phyloP scores from a whole-genome alignment of 371 early-diverging fungal species.

The Mortierella sp. region DNA sequence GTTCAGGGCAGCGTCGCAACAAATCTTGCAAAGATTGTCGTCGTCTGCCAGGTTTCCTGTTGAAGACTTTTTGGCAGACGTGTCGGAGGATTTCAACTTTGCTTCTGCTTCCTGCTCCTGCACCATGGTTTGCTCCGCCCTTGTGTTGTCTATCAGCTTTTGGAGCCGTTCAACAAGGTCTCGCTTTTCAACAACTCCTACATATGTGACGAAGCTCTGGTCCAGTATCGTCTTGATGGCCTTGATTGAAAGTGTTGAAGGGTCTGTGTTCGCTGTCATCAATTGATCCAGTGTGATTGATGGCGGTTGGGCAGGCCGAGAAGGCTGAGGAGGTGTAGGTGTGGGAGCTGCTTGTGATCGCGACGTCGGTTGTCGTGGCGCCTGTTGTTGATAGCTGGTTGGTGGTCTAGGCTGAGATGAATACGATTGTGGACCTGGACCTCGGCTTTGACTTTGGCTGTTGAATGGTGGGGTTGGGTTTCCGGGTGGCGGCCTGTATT shows the following conservation, averaged over 20 bases:
- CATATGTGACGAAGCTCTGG: constrained; percentile 45
- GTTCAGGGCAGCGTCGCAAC: constrained; percentile 54
- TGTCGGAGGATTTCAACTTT: constrained; percentile 17
- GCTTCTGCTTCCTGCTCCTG: constrained; percentile 39
- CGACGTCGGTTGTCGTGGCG: not conserved
- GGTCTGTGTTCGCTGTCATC: constrained; percentile 29
- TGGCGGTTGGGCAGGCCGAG: constrained; percentile 10
- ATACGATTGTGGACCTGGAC: not conserved
- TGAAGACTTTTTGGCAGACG: constrained; percentile 21
- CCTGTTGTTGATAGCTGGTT: not conserved
- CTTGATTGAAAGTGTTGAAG: constrained; percentile 47
- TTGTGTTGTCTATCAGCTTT: constrained; percentile 52
- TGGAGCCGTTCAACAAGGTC: constrained; percentile 51
- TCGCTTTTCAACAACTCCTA: constrained; percentile 50
- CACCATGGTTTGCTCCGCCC: constrained; percentile 34
- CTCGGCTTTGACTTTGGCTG: not conserved
- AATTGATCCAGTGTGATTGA: constrained; percentile 34
- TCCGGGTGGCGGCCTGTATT: constrained; percentile 17
- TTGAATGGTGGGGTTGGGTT: constrained; percentile 12
- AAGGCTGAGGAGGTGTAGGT: not conserved
- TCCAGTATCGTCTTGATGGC: constrained; percentile 45
- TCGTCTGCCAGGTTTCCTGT: constrained; percentile 22
- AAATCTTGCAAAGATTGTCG: constrained; percentile 57
- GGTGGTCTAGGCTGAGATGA: not conserved
- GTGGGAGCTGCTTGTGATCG: not conserved